Percentiles rank a stretch among this genome's conserved stretches.
Evolutionary conservation across 192 early-diverging fungal species (phyloP).

Genomic region (Mortierella claussenii): DNA sequence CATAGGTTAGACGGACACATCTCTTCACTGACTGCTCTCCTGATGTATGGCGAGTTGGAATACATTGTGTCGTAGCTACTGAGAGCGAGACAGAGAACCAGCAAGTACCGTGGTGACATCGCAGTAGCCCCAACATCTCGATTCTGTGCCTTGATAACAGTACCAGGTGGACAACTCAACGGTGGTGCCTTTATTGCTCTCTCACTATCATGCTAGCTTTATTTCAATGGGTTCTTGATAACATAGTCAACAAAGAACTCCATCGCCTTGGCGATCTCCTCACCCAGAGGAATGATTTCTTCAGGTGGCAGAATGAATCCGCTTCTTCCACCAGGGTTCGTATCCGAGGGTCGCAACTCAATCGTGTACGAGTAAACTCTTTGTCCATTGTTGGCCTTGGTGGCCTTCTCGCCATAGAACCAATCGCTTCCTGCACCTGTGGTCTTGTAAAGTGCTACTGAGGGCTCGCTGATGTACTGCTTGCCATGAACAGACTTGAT

Average conservation of each 20-base stretch:
- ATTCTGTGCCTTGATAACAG: no score
- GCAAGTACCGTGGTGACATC: no score
- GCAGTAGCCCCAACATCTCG: no score
- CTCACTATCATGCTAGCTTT: no score
- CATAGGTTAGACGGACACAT: no score
- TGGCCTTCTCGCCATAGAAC: slow-evolving; percentile 59
- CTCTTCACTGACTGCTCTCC: no score
- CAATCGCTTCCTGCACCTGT: slow-evolving; percentile 64
- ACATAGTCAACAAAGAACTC: slow-evolving; percentile 46
- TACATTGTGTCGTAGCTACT: no score
- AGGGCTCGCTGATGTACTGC: slow-evolving; percentile 61
- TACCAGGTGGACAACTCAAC: no score
- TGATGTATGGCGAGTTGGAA: no score
- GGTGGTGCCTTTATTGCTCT: no score
- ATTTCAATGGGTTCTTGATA: slow-evolving; percentile 31
- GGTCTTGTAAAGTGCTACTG: slow-evolving; percentile 60
- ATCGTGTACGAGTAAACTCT: slow-evolving; percentile 65
- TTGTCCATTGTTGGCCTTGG: slow-evolving; percentile 24
- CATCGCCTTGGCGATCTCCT: slow-evolving; percentile 52
- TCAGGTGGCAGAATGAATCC: slow-evolving; percentile 68
- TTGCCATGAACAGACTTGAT: slow-evolving; percentile 60
- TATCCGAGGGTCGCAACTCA: slow-evolving; percentile 62
- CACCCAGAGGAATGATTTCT: slow-evolving; percentile 67
- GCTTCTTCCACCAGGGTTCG: slow-evolving; percentile 41
- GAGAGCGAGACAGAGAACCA: no score